Percentiles rank a stretch among this genome's conserved stretches.
Conservation (phyloP, 208 protist genomes). For the Wallacemonas sp. region DNA sequence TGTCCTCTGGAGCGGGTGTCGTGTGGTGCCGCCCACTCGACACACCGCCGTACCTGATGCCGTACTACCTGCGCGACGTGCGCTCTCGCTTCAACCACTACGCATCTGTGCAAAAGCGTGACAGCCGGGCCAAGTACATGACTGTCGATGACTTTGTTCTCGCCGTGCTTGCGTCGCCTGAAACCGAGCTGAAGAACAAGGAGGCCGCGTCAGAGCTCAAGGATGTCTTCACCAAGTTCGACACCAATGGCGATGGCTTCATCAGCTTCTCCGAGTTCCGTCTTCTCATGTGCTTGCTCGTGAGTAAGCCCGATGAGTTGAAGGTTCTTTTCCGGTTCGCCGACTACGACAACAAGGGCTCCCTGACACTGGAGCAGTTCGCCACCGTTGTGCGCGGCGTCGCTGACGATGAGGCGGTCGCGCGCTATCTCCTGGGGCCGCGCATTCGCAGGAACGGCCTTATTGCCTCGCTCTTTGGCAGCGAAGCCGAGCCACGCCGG, state of each 20-base stretch:
- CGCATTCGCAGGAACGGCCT: slow-evolving; percentile 53
- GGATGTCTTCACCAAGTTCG: slow-evolving; percentile 64
- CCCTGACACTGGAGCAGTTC: slow-evolving; percentile 69
- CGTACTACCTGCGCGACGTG: slow-evolving; percentile 86
- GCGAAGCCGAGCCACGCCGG: slow-evolving; percentile 23
- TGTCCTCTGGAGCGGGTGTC: slow-evolving; percentile 20
- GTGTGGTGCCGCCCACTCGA: slow-evolving; percentile 68
- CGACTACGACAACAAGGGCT: slow-evolving; percentile 52
- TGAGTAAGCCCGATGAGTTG: slow-evolving; percentile 51
- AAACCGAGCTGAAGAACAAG: slow-evolving; percentile 25
- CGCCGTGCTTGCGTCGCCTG: slow-evolving; percentile 60
- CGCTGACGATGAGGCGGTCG: slow-evolving; percentile 55
- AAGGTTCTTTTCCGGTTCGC: slow-evolving; percentile 62
- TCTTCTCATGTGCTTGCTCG: slow-evolving; percentile 82
- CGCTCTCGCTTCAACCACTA: slow-evolving; percentile 86
- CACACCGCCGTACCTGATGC: slow-evolving; percentile 86
- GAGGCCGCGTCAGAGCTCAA: slow-evolving; percentile 34
- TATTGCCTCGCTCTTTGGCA: slow-evolving; percentile 62
- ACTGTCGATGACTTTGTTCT: slow-evolving; percentile 86
- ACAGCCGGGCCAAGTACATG: slow-evolving; percentile 72
- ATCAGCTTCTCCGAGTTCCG: slow-evolving; percentile 84
- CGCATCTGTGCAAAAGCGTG: slow-evolving; percentile 63
- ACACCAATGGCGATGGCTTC: slow-evolving; percentile 78
- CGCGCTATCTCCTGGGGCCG: slow-evolving; percentile 40
- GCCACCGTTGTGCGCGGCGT: slow-evolving; percentile 67